Evolutionary conservation across 176 grass and related monocot genomes (phyloP), one percentile per base, ranked within the genome.

Genomic region (Urochloa ruziziensis): DNA sequence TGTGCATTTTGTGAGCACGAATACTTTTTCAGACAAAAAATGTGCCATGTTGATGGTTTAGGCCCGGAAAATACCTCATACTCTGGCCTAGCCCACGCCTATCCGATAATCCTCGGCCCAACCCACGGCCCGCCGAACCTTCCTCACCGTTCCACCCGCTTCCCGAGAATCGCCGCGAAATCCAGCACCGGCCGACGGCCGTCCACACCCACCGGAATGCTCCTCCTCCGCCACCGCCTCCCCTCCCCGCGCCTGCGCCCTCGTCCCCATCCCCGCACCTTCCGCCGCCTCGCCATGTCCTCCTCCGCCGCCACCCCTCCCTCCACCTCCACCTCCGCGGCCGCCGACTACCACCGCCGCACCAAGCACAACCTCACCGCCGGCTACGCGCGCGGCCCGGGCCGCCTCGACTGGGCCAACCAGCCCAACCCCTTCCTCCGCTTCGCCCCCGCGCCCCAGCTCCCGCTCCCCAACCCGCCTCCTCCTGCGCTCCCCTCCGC

Each of bases 371-470:
- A 86, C 12, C 88, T 94, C 51, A 93, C 88, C 25, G 75, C 86
- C 70, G 92, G 95, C 25, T 98, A 98, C 84, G 90, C 92, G 66
- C 92, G 92, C 35, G 90, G 90, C 32, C 95, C 92, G 19, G 80
- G 89, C 59, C 89, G 95, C 65, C 95, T 98, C 84, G 95, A 98
- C 75, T 94, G 95, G 95, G 92, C 90, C 67, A 93, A 93, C 89
- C 95, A 98, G 69, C 92, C 95, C 21, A 94, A 98, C 23, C 95
- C 95, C 56, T 98, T 98, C 82, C 92, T 98, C 90, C 95, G 90
- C 42, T 97, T 93, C 82, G 13, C 65, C 0, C 79, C 88, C 25
- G 82, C 92, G 2, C 67, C 88, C 17, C 52, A 67, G 25, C 72
- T 83, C 19, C 17, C 86, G 15, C 88, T 94, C 62, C 35, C 90